These are phyloP conservation scores for Trichosporon faecale DNA, from an alignment of 1,284 basidiomycete species.

Conservation along the genomic window DNA sequence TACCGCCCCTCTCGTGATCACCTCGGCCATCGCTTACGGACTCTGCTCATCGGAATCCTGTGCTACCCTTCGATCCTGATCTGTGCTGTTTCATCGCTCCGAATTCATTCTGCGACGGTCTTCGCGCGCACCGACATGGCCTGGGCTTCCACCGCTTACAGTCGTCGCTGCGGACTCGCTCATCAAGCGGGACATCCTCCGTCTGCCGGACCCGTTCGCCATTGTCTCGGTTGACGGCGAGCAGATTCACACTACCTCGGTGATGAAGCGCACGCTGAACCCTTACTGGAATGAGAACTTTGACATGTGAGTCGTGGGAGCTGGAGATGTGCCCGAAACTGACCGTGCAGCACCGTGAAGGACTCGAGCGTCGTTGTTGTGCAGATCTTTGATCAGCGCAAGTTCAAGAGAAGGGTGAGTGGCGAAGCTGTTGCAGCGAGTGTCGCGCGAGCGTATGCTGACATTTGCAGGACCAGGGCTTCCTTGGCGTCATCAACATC, in stretches of 20 bases:
- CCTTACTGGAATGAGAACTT: conserved; percentile 94
- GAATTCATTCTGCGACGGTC: not conserved
- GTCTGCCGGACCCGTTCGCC: conserved; percentile 89
- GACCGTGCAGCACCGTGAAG: conserved; percentile 65
- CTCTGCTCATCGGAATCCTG: not conserved
- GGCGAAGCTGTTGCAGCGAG: not conserved
- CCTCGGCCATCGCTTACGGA: not conserved
- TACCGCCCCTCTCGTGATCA: not conserved
- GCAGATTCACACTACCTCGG: conserved; percentile 85
- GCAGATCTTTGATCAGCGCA: conserved; percentile 95
- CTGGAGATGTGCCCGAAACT: not conserved
- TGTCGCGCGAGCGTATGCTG: not conserved
- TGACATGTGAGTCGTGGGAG: conserved; percentile 63
- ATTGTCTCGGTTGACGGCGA: conserved; percentile 92
- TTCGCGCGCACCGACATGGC: not conserved
- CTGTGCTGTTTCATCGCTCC: conserved; percentile 5
- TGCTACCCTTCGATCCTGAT: not conserved
- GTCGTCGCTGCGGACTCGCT: conserved; percentile 86
- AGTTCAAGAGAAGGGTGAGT: conserved; percentile 76
- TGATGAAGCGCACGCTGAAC: conserved; percentile 84
- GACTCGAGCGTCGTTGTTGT: conserved; percentile 88
- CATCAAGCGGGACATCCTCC: conserved; percentile 84
- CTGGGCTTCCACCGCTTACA: conserved; percentile 41
- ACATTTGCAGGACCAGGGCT: conserved; percentile 69
- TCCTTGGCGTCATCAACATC: conserved; percentile 90